These are phyloP conservation scores for Phanerodontia chrysosporium DNA, from an alignment of 768 basidiomycete genomes.

Conservation along the genomic window DNA sequence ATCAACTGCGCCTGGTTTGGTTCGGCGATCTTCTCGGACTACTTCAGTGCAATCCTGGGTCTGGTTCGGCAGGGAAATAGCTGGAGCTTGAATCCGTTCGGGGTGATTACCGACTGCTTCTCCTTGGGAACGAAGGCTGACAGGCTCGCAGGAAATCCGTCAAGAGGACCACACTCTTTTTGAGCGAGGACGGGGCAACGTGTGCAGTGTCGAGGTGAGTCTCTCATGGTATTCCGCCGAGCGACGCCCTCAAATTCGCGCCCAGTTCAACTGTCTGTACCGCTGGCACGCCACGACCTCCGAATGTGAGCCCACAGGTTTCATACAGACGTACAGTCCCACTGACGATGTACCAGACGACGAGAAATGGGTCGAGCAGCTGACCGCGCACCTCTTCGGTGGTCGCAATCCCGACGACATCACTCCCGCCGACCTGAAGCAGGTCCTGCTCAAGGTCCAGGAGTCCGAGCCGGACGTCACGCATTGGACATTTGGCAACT, in stretches of 20 bases:
- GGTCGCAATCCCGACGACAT: conserved; percentile 45
- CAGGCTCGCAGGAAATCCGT: conserved; percentile 54
- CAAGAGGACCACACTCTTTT: conserved; percentile 58
- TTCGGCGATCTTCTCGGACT: conserved; percentile 75
- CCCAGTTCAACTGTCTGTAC: conserved; percentile 80
- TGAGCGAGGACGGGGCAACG: conserved; percentile 78
- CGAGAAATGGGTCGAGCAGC: conserved; percentile 58
- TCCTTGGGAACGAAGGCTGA: not conserved
- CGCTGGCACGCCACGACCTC: conserved; percentile 86
- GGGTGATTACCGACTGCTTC: conserved; percentile 33
- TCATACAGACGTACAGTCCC: not conserved
- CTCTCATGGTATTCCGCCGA: conserved; percentile 26
- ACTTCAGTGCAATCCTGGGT: conserved; percentile 79
- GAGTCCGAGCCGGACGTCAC: conserved; percentile 40
- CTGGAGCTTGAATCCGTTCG: conserved; percentile 78
- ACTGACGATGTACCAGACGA: conserved; percentile 37
- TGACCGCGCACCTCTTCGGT: conserved; percentile 51
- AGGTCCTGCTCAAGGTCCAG: conserved; percentile 36
- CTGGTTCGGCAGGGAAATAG: conserved; percentile 67
- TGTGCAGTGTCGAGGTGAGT: conserved; percentile 74
- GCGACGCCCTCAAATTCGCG: not conserved
- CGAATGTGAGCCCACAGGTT: conserved; percentile 10
- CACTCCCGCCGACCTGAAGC: conserved; percentile 47
- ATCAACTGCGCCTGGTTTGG: conserved; percentile 83
- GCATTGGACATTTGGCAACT: conserved; percentile 70